Base-by-base conservation (phyloP, 495 filamentous ascomycete species). In the Hyaloscypha bicolor region DNA sequence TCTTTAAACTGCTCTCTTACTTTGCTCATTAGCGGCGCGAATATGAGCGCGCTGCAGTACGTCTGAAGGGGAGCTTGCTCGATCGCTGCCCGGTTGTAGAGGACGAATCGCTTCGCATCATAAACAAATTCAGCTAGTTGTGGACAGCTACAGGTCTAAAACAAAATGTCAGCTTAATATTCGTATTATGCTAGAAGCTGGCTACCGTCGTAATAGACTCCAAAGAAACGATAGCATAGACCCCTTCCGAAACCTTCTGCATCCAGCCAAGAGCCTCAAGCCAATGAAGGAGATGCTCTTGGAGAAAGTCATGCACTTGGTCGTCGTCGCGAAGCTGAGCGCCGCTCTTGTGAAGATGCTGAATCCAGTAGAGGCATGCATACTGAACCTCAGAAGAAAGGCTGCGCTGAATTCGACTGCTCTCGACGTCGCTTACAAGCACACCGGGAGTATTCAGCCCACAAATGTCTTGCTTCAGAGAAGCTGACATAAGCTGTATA, bases 261-360 rank as follows among this genome's bases (percentile, higher is more conserved):
- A 53, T 53, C 51, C 51, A 53, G 6, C 9, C 51, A 53, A 53
- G 51, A n/a, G 16, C 22, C 51, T 53, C 51, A 53, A 53, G 51
- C 51, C 51, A 53, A 16, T 53, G 51, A 53, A 53, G 51, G 6
- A 53, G 16, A 6, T 53, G 51, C 51, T 53, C 16, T 25, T 53
- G 51, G 2, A 53, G 16, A 4, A 53, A 53, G 6, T 53, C 2
- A 53, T 53, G 51, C 19, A 53, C 51, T 53, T 53, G 19, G 25
- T 25, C 25, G 25, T 25, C 2, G 51, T 53, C 51, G 19, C 19
- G 16, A 53, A 53, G 51, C 51, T 53, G 51, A 11, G 16, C 16
- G 16, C 51, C 9, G 51, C 51, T 53, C 1, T 53, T 25, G 25
- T 25, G 25, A 25, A 25, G 25, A 25, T 25, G 25, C 25, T 25